These are phyloP conservation scores for Pezicula carpinea DNA, from an alignment of 2,329 filamentous ascomycete species.

Conservation along the genomic window DNA sequence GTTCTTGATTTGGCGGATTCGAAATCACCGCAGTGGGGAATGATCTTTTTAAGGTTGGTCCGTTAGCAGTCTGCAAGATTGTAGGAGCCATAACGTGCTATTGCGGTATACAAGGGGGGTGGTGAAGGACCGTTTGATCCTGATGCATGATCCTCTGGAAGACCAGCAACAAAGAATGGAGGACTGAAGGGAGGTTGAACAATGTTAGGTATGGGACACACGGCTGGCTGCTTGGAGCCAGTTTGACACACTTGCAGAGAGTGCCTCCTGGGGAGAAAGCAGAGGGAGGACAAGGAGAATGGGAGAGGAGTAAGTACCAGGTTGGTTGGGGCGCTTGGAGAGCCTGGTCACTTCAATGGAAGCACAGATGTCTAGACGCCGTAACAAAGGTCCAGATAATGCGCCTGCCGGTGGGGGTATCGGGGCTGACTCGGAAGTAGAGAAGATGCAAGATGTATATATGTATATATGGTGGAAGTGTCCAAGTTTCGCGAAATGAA, in stretches of 20 bases:
- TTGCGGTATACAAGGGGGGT: constrained; percentile 1
- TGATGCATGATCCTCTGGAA: constrained; percentile 12
- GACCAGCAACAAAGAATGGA: neutral
- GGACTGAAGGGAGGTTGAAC: constrained; percentile 8
- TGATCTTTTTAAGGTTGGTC: constrained; percentile 24
- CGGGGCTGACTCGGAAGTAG: no score
- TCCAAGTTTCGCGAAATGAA: no score
- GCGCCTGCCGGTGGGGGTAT: neutral
- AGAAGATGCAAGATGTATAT: no score
- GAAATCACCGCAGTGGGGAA: constrained; percentile 17
- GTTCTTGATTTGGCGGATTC: constrained; percentile 14
- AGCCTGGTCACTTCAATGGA: neutral
- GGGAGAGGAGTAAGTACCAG: constrained; percentile 20
- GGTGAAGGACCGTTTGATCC: constrained; percentile 6
- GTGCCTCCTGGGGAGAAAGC: constrained; percentile 5
- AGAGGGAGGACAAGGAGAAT: constrained; percentile 9
- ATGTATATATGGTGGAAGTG: no score
- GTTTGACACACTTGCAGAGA: constrained; percentile 3
- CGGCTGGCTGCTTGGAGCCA: constrained; percentile 7
- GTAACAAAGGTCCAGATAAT: neutral
- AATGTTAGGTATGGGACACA: constrained; percentile 13
- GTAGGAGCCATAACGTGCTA: constrained; percentile 18
- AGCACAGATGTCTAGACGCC: neutral
- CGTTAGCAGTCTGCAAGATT: constrained; percentile 23
- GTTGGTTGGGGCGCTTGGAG: constrained; percentile 18